Evolutionary conservation across 108 stramenopile species (phyloP).

Genomic region (Fistulifera pelliculosa): DNA sequence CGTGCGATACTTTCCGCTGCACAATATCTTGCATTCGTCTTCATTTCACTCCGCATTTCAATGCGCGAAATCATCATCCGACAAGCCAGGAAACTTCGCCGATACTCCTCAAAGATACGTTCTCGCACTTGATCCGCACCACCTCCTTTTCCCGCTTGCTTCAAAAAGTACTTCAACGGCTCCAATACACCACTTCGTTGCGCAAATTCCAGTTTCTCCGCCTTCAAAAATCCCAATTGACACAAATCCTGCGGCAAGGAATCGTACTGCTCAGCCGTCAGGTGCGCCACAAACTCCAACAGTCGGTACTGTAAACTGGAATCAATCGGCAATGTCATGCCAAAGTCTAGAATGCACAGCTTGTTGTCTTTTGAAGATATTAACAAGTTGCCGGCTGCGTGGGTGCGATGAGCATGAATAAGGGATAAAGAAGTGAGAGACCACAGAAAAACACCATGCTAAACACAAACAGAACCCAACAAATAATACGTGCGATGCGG

Average conservation of each 20-base stretch:
- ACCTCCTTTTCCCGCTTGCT: conserved; percentile 38
- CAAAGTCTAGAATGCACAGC: conserved; percentile 58
- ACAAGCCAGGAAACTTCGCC: conserved; percentile 19
- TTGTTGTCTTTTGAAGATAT: conserved; percentile 52
- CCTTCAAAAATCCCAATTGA: conserved; percentile 58
- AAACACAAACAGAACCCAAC: background rate
- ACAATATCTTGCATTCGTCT: conserved; percentile 13
- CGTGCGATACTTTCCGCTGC: conserved; percentile 23
- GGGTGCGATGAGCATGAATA: conserved; percentile 3
- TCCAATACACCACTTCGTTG: conserved; percentile 44
- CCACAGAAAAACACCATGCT: background rate
- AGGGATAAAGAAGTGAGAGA: background rate
- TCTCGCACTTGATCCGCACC: conserved; percentile 41
- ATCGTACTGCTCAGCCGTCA: conserved; percentile 69
- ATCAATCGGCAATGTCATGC: conserved; percentile 60
- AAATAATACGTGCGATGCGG: conserved; percentile 29
- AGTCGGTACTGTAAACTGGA: conserved; percentile 53
- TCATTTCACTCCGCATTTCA: conserved; percentile 29
- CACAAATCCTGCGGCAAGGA: conserved; percentile 63
- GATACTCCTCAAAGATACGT: conserved; percentile 27
- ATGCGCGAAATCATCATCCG: conserved; percentile 26
- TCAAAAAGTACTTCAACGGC: conserved; percentile 43
- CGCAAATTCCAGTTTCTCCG: conserved; percentile 34
- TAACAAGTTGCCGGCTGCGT: conserved; percentile 56
- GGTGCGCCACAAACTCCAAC: conserved; percentile 77